phyloP scores from a whole-genome alignment of 768 basidiomycete species.

The Termitomyces sp. region DNA sequence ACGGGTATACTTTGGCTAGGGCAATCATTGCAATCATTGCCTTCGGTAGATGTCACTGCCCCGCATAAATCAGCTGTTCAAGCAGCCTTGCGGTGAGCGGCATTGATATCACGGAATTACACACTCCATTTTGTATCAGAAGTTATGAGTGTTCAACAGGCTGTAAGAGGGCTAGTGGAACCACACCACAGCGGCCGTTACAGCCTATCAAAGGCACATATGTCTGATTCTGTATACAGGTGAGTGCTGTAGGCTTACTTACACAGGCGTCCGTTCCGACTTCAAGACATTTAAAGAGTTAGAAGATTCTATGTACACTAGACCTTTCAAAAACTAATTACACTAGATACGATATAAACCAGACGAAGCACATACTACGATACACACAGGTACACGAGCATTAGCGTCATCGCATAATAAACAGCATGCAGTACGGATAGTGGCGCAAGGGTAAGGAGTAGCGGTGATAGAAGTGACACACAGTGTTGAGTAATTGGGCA shows the following conservation, averaged over 20 bases:
- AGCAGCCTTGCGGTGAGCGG: neutral
- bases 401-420: neutral
- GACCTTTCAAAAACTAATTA: neutral
- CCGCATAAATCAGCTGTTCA: neutral
- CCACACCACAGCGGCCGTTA: too few relatives aligned
- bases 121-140: too few relatives aligned
- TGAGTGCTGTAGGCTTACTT: too few relatives aligned
- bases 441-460: neutral
- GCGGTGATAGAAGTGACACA: neutral
- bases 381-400: neutral
- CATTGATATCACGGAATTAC: too few relatives aligned
- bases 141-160: too few relatives aligned
- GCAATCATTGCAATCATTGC: neutral
- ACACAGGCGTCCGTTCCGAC: too few relatives aligned
- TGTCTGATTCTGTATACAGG: too few relatives aligned
- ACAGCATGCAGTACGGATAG: neutral
- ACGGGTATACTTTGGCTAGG: neutral
- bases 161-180: too few relatives aligned
- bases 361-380: conserved; percentile 3
- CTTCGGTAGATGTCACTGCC: neutral
- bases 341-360: neutral
- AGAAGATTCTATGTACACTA: conserved; percentile 3
- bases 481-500: neutral
- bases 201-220: too few relatives aligned
- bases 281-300: neutral